Evolutionary conservation across 768 basidiomycete genomes (phyloP).

Genomic region (Russula compacta): DNA sequence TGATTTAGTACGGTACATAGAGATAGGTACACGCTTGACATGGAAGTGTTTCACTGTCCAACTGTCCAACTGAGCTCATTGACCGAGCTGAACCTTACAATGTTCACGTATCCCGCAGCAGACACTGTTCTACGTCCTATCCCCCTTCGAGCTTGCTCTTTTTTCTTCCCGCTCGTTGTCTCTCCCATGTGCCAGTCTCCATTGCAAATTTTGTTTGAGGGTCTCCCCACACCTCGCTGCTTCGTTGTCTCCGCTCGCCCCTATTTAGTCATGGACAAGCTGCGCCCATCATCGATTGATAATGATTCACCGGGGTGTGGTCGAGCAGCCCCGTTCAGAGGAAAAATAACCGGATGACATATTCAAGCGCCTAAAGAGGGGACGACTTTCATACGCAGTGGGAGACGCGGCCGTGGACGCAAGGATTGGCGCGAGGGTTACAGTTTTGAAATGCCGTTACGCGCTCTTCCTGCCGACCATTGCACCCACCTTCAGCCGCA

Average conservation of each 20-base stretch:
- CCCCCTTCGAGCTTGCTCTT: slow-evolving; percentile 57
- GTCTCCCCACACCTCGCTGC: slow-evolving; percentile 40
- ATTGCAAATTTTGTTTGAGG: slow-evolving; percentile 39
- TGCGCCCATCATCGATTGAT: slow-evolving; percentile 22
- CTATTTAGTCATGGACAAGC: slow-evolving; percentile 34
- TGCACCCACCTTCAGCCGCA: neutral
- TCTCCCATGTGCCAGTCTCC: slow-evolving; percentile 54
- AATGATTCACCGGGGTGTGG: neutral
- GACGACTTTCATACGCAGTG: neutral
- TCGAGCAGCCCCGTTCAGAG: neutral
- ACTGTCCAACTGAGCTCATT: neutral
- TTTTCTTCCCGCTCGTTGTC: slow-evolving; percentile 57
- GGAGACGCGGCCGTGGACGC: neutral
- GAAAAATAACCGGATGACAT: neutral
- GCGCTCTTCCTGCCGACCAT: neutral
- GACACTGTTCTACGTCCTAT: slow-evolving; percentile 45
- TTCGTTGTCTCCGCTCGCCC: slow-evolving; percentile 59
- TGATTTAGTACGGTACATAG: neutral
- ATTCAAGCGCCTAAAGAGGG: neutral
- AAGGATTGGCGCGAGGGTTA: neutral
- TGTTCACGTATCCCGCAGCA: slow-evolving; percentile 42
- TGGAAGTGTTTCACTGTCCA: slow-evolving; percentile 26
- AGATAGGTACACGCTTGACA: slow-evolving; percentile 52
- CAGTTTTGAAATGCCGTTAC: neutral
- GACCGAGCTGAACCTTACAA: slow-evolving; percentile 20